These are phyloP conservation scores for Bruguiera parviflora DNA, from an alignment of 345 rosid genomes.

Conservation along the genomic window DNA sequence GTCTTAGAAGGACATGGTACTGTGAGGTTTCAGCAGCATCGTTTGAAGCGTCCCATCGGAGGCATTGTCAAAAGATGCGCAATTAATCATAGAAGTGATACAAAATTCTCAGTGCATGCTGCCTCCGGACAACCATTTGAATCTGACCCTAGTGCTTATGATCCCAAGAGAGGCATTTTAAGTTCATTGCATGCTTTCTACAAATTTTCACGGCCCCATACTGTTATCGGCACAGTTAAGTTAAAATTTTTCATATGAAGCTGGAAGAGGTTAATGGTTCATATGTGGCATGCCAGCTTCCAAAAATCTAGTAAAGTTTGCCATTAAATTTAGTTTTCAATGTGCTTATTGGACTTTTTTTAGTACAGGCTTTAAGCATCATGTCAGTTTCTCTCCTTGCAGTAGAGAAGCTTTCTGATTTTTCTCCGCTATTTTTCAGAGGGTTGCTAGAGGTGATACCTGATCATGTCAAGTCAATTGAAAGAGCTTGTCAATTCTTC, in stretches of 20 bases:
- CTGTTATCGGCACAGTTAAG: slow-evolving; percentile 95
- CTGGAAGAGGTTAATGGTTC: neutral
- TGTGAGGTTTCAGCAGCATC: slow-evolving; percentile 28
- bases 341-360: slow-evolving; percentile 10
- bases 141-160: slow-evolving; percentile 47
- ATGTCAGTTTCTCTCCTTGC: slow-evolving; percentile 92
- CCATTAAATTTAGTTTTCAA: neutral
- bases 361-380: slow-evolving; percentile 71
- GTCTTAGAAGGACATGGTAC: slow-evolving; percentile 11
- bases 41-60: slow-evolving; percentile 26
- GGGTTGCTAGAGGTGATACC: slow-evolving; percentile 72
- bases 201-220: slow-evolving; percentile 92
- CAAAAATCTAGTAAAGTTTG: neutral
- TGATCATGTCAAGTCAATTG: neutral
- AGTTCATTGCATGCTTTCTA: slow-evolving; percentile 67
- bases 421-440: slow-evolving; percentile 61
- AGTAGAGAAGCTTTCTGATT: slow-evolving; percentile 68
- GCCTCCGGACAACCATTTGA: slow-evolving; percentile 55
- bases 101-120: slow-evolving; percentile 45
- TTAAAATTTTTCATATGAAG: slow-evolving; percentile 19
- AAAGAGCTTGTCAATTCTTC: neutral
- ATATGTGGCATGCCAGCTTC: neutral
- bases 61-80: slow-evolving; percentile 19
- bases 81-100: slow-evolving; percentile 20
- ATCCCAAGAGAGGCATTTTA: slow-evolving; percentile 38